phyloP scores from a whole-genome alignment of 1,139 yeast species.

The Yamadazyma taylorii region DNA sequence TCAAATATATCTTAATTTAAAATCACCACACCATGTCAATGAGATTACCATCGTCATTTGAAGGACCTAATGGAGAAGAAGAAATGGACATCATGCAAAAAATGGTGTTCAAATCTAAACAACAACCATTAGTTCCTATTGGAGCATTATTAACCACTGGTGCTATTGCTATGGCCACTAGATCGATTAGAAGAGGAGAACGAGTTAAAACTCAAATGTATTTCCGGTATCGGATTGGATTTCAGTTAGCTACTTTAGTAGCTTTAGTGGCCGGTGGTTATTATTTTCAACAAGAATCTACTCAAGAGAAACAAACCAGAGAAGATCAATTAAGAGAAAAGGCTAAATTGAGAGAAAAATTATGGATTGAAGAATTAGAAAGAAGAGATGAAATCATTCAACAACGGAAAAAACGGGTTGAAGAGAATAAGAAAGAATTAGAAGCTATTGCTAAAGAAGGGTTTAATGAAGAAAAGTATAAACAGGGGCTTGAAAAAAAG shows the following conservation, averaged over 20 bases:
- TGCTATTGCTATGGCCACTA: constrained; percentile 78
- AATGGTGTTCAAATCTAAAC: constrained; percentile 49
- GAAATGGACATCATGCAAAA: constrained; percentile 33
- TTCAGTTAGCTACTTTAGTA: constrained; percentile 78
- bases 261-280: constrained; percentile 82
- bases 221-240: constrained; percentile 86
- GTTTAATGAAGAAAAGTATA: constrained; percentile 26
- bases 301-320: constrained; percentile 45
- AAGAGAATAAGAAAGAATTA: constrained; percentile 40
- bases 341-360: constrained; percentile 79
- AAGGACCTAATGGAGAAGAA: constrained; percentile 10
- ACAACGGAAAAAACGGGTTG: constrained; percentile 53
- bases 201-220: constrained; percentile 76
- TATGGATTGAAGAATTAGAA: constrained; percentile 90
- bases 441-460: constrained; percentile 42
- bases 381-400: constrained; percentile 77
- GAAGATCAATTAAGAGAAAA: constrained; percentile 65
- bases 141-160: constrained; percentile 79
- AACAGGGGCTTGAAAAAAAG: constrained; percentile 7
- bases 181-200: constrained; percentile 72
- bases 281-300: constrained; percentile 51
- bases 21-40: constrained; percentile 14
- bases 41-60: constrained; percentile 20
- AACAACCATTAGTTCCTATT: constrained; percentile 79
- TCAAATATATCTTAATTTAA: too few species aligned